phyloP scores from a whole-genome alignment of 2,329 filamentous ascomycete genomes.

The Coccinonectria pachysandricola region DNA sequence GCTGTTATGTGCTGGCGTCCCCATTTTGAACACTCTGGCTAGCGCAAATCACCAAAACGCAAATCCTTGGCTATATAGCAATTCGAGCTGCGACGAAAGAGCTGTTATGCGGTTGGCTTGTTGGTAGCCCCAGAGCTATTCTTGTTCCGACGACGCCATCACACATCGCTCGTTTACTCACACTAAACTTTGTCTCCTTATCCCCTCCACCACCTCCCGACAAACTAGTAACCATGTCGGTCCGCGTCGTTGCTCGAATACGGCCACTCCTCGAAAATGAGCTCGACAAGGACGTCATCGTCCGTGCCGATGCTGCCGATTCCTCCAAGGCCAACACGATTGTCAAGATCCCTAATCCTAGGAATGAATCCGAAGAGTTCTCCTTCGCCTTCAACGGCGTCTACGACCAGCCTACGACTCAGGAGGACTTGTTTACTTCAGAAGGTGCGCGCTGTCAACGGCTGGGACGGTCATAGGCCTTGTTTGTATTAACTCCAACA shows the following conservation, averaged over 20 bases:
- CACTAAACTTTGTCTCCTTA: no score
- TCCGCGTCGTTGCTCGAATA: constrained; percentile 83
- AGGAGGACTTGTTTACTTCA: constrained; percentile 79
- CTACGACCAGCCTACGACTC: constrained; percentile 68
- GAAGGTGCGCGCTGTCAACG: constrained; percentile 53
- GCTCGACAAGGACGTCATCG: constrained; percentile 77
- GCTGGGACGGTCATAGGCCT: constrained; percentile 1
- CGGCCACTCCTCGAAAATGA: constrained; percentile 81
- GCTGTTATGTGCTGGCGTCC: constrained; percentile 2
- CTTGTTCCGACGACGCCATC: constrained; percentile 6
- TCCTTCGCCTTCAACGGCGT: constrained; percentile 93
- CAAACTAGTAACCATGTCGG: constrained; percentile 49
- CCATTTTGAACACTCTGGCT: constrained; percentile 1
- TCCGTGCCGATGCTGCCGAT: constrained; percentile 54
- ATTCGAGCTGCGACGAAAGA: no score
- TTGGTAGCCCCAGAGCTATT: constrained; percentile 17
- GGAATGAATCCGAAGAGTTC: constrained; percentile 84
- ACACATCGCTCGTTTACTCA: constrained; percentile 6
- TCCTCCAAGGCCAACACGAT: constrained; percentile 53
- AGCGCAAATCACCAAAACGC: constrained; percentile 5
- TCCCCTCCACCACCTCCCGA: no score
- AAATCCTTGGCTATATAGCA: constrained; percentile 11
- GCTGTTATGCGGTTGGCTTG: constrained; percentile 13
- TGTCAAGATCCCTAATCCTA: constrained; percentile 86
- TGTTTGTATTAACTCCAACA: constrained; percentile 30